Evolutionary conservation across 2,329 filamentous ascomycete species (phyloP).

Genomic region (Trichophyton simii): DNA sequence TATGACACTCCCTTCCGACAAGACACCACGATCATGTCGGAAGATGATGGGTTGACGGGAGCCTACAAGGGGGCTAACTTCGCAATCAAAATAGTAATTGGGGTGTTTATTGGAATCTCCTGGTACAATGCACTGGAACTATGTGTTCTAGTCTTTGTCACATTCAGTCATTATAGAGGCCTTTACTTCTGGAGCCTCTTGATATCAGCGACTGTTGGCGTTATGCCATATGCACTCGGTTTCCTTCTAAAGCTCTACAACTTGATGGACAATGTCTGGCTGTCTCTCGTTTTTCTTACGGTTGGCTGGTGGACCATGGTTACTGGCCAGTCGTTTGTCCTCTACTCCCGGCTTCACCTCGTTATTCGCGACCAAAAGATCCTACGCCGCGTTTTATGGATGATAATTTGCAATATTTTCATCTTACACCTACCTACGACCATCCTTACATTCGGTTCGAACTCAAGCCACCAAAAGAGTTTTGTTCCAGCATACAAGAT

Average conservation of each 20-base stretch:
- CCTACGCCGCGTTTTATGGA: slow-evolving; percentile 22
- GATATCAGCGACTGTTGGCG: slow-evolving; percentile 32
- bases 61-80: slow-evolving; percentile 24
- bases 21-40: slow-evolving; percentile 8
- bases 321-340: slow-evolving; percentile 29
- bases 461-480: slow-evolving; percentile 13
- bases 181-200: slow-evolving; percentile 42
- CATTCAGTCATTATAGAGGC: slow-evolving; percentile 35
- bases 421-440: slow-evolving; percentile 26
- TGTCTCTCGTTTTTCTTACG: slow-evolving; percentile 22
- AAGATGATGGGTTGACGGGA: slow-evolving; percentile 29
- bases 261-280: slow-evolving; percentile 28
- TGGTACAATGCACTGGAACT: slow-evolving; percentile 42
- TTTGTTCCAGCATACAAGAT: slow-evolving; percentile 24
- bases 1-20: neutral
- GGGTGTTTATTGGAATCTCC: slow-evolving; percentile 35
- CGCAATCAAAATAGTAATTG: slow-evolving; percentile 32
- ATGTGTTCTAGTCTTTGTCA: slow-evolving; percentile 37
- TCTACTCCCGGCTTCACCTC: slow-evolving; percentile 31
- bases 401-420: slow-evolving; percentile 28
- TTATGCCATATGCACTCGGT: slow-evolving; percentile 29
- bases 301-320: slow-evolving; percentile 29
- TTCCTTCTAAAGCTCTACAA: slow-evolving; percentile 38
- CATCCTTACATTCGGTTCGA: slow-evolving; percentile 24
- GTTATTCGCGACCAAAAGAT: slow-evolving; percentile 22